Conservation (phyloP, 2,329 filamentous ascomycete species). For the Cercospora sp. region DNA sequence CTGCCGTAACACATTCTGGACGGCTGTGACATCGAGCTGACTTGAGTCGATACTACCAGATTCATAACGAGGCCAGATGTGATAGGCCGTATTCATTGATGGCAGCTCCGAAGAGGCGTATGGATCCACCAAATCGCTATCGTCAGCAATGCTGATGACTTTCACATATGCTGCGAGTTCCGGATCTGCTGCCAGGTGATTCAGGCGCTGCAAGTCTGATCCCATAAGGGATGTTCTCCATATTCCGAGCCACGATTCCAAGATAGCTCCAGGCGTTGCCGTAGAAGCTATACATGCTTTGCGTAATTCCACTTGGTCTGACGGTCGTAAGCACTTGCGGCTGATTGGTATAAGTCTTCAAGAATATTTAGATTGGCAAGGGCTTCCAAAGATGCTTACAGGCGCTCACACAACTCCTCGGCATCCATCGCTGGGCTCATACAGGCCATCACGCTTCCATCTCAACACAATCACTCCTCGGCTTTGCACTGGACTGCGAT, state of each 20-base stretch:
- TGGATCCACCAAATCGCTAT: background rate
- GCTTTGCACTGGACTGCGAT: no score
- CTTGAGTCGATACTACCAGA: background rate
- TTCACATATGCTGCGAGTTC: background rate
- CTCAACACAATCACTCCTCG: background rate
- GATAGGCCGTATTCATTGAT: background rate
- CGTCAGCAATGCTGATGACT: background rate
- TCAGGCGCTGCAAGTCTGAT: background rate
- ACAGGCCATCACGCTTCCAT: background rate
- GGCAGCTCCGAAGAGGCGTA: background rate
- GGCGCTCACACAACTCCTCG: background rate
- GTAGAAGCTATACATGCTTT: background rate
- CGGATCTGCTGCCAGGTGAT: background rate
- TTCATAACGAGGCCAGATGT: slow-evolving; percentile 1
- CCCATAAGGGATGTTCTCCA: background rate
- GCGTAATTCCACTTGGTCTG: background rate
- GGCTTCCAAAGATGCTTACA: background rate
- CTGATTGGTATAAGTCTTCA: background rate
- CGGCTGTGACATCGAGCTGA: background rate
- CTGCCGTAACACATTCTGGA: background rate
- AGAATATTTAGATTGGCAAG: background rate
- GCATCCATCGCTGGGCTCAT: background rate
- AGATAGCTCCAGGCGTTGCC: no score
- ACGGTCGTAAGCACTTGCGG: background rate
- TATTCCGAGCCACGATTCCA: background rate